A percentile compares a stretch with the other conserved stretches of the same genome.
Conservation (phyloP, 345 rosid species). For the Limnanthes douglasii region DNA sequence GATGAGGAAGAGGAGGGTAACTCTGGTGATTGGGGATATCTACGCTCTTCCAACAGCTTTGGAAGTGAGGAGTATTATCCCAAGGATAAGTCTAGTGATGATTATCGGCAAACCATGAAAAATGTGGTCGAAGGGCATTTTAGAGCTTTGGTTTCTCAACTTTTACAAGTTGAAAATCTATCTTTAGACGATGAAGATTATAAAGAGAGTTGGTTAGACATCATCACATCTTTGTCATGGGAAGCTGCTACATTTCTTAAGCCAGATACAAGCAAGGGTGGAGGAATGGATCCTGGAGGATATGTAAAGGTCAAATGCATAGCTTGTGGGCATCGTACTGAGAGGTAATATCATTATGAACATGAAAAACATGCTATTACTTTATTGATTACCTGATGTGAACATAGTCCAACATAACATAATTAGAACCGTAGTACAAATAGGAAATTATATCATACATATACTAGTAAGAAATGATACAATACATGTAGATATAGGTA, state of each 20-base stretch:
- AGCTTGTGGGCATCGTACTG: slow-evolving; percentile 66
- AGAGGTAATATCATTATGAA: slow-evolving; percentile 83
- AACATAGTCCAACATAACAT: too few species aligned
- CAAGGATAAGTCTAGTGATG: slow-evolving; percentile 43
- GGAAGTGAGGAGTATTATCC: slow-evolving; percentile 39
- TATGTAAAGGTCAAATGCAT: slow-evolving; percentile 94
- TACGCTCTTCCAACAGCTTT: slow-evolving; percentile 55
- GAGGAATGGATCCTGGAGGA: slow-evolving; percentile 99
- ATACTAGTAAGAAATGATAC: too few species aligned
- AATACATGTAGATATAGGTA: too few species aligned
- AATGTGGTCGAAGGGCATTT: slow-evolving; percentile 84
- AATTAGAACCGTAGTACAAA: too few species aligned
- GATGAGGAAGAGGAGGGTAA: slow-evolving; percentile 49
- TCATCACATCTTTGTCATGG: slow-evolving; percentile 85
- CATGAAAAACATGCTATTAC: too few species aligned
- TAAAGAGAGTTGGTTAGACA: slow-evolving; percentile 74
- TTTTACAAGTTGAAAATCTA: slow-evolving; percentile 63
- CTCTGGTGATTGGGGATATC: slow-evolving; percentile 70
- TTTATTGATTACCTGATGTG: too few species aligned
- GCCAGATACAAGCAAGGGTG: slow-evolving; percentile 89
- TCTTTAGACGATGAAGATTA: slow-evolving; percentile 53
- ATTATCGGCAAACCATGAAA: too few species aligned
- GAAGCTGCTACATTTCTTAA: slow-evolving; percentile 85
- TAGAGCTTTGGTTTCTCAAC: slow-evolving; percentile 73
- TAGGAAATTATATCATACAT: too few species aligned